phyloP scores from a whole-genome alignment of 176 grass and related monocot genomes.

The Cocos nucifera region DNA sequence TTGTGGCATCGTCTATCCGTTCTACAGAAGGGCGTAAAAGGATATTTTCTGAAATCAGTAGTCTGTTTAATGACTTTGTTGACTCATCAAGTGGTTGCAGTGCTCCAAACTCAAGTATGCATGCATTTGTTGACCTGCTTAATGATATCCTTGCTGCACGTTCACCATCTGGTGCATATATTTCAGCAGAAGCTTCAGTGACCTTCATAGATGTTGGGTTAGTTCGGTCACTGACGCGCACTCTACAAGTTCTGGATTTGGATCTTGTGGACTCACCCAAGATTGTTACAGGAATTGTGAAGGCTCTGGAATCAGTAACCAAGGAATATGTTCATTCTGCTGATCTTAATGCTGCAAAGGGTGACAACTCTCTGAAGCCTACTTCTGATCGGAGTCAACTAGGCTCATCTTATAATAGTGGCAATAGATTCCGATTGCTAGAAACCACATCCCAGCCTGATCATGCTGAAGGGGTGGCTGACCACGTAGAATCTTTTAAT shows the following conservation, averaged over 20 bases:
- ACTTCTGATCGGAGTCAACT: constrained; percentile 43
- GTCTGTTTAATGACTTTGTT: constrained; percentile 60
- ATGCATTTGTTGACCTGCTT: constrained; percentile 74
- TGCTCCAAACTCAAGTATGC: constrained; percentile 54
- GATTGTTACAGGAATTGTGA: constrained; percentile 78
- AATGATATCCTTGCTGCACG: constrained; percentile 94
- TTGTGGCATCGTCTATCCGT: constrained; percentile 91
- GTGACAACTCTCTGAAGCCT: constrained; percentile 41
- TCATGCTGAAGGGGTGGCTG: constrained; percentile 43
- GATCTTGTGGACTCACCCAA: constrained; percentile 85
- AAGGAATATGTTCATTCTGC: constrained; percentile 85
- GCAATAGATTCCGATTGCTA: constrained; percentile 54
- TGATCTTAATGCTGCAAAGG: constrained; percentile 51
- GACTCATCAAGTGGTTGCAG: constrained; percentile 42
- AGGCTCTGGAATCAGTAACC: constrained; percentile 78
- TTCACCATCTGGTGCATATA: constrained; percentile 76
- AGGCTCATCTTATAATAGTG: constrained; percentile 21
- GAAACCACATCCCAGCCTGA: constrained; percentile 62
- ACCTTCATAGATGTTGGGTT: constrained; percentile 90
- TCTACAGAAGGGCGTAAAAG: constrained; percentile 74
- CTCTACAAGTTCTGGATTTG: constrained; percentile 80
- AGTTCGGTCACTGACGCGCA: constrained; percentile 50
- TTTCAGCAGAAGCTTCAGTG: constrained; percentile 77
- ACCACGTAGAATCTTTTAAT: constrained; percentile 56
- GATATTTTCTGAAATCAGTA: constrained; percentile 81